Evolutionary conservation across 1,284 basidiomycete species (phyloP).

Genomic region (Pseudozyma hubeiensis): DNA sequence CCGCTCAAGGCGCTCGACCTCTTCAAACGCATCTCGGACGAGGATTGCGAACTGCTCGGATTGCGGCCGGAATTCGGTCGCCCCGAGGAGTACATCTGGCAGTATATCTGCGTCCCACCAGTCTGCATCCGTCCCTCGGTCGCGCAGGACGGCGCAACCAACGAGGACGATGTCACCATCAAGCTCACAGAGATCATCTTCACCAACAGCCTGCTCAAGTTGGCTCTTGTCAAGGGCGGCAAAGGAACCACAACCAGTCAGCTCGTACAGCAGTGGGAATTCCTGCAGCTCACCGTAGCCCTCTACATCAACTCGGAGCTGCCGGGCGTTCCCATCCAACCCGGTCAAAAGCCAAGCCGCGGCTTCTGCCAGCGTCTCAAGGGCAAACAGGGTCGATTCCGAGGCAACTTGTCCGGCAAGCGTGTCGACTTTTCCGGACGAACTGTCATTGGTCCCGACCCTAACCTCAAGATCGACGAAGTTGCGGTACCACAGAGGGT

Average conservation of each 20-base stretch:
- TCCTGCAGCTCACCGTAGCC: conserved; percentile 91
- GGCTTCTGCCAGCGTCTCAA: conserved; percentile 98
- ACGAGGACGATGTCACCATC: conserved; percentile 97
- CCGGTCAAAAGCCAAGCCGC: conserved; percentile 66
- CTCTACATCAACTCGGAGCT: conserved; percentile 99
- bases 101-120: conserved; percentile 97
- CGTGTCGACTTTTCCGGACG: conserved; percentile 98
- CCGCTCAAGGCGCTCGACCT: conserved; percentile 92
- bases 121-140: conserved; percentile 98
- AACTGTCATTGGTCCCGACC: conserved; percentile 98
- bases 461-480: conserved; percentile 91
- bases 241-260: conserved; percentile 66
- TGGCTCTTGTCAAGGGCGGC: conserved; percentile 79
- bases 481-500: conserved; percentile 92
- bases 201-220: conserved; percentile 91
- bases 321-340: conserved; percentile 74
- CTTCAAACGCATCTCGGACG: conserved; percentile 91
- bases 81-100: conserved; percentile 99
- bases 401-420: conserved; percentile 98
- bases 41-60: conserved; percentile 93
- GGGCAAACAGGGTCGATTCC: conserved; percentile 98
- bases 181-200: conserved; percentile 98
- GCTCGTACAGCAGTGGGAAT: conserved; percentile 91
- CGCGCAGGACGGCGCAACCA: conserved; percentile 82
- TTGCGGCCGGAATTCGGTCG: conserved; percentile 88